Conservation (phyloP, 1,139 yeast genomes). For the Blastobotrys arbuscula region DNA sequence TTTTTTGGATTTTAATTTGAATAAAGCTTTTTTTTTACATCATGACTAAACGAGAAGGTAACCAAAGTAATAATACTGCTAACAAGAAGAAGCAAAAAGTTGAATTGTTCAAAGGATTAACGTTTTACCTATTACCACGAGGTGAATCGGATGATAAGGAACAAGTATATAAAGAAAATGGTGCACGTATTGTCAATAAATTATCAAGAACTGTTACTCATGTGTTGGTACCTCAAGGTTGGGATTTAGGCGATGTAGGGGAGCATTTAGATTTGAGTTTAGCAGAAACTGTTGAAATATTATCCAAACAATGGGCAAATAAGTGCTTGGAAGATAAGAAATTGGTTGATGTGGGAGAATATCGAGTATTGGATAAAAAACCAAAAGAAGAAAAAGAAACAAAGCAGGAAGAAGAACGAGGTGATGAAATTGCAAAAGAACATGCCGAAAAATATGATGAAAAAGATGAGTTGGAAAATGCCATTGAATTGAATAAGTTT, state of each 20-base stretch:
- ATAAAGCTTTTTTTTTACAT: not conserved
- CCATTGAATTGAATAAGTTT: slow-evolving; percentile 1
- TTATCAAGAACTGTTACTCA: slow-evolving; percentile 27
- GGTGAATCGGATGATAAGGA: not conserved
- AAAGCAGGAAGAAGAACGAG: not conserved
- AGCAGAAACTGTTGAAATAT: slow-evolving; percentile 16
- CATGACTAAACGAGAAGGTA: slow-evolving; percentile 6
- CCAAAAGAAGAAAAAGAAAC: not conserved
- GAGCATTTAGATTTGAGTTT: slow-evolving; percentile 8
- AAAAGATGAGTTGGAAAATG: slow-evolving; percentile 1
- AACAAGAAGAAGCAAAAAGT: slow-evolving; percentile 1
- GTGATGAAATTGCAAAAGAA: too few relatives aligned
- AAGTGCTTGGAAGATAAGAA: slow-evolving; percentile 33
- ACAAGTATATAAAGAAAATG: not conserved
- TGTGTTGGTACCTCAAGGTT: slow-evolving; percentile 29
- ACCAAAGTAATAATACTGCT: not conserved
- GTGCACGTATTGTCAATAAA: not conserved
- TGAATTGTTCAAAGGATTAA: not conserved
- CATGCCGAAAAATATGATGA: not conserved
- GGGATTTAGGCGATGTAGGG: slow-evolving; percentile 13
- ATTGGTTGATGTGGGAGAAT: slow-evolving; percentile 20
- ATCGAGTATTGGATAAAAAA: not conserved
- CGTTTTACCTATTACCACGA: not conserved
- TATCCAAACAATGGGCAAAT: slow-evolving; percentile 36
- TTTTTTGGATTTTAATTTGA: not conserved